Evolutionary conservation across 179 eudicot genomes (phyloP).

Genomic region (Silene coronaria): DNA sequence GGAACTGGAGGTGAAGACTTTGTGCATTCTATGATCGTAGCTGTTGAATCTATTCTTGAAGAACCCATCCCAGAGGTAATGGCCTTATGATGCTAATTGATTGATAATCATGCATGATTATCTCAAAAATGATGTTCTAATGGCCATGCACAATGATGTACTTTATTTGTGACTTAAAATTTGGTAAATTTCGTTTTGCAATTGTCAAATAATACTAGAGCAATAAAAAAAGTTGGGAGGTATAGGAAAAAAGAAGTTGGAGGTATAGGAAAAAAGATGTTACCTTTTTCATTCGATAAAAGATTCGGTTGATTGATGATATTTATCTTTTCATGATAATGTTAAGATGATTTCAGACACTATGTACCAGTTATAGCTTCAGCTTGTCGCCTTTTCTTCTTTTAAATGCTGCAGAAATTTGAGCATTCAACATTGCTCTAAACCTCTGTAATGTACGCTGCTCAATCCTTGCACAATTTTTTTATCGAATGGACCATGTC

Average conservation of each 20-base stretch:
- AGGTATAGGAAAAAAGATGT: too few relatives aligned
- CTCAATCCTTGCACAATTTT: too few relatives aligned
- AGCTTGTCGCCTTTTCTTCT: neutral
- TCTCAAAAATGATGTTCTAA: neutral
- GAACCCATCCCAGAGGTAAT: slow-evolving; percentile 78
- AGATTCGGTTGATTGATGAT: too few relatives aligned
- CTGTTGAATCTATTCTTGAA: slow-evolving; percentile 89
- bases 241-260: too few relatives aligned
- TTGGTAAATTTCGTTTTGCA: neutral
- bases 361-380: neutral
- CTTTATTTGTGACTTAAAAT: neutral
- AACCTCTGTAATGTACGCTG: neutral
- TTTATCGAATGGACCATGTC: neutral
- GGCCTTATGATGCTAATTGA: neutral
- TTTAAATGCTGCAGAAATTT: neutral
- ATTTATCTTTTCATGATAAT: too few relatives aligned
- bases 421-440: neutral
- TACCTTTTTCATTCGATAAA: too few relatives aligned
- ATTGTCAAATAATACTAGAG: neutral
- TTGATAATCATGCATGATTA: neutral
- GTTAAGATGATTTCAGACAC: too few relatives aligned
- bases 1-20: slow-evolving; percentile 98
- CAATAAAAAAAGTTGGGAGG: too few relatives aligned
- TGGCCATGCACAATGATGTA: neutral
- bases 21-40: slow-evolving; percentile 89